Conservation (phyloP, 2,329 filamentous ascomycete species). For the Xylariomycetidae sp. region DNA sequence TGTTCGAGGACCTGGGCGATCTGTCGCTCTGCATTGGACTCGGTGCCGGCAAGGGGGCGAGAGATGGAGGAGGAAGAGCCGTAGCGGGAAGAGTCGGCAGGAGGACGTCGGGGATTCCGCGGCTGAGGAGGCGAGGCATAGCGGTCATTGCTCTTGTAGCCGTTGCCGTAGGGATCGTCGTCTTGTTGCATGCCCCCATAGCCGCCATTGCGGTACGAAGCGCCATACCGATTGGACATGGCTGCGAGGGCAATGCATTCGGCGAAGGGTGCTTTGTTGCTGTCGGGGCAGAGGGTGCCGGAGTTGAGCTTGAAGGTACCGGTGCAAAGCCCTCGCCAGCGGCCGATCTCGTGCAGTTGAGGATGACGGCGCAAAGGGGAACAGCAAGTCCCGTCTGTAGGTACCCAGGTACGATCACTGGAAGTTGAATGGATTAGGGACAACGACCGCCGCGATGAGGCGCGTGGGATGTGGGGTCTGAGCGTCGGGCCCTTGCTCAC, state of each 20-base stretch:
- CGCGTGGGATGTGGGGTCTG: no score
- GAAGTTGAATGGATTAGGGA: no score
- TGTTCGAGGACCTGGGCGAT: slow-evolving; percentile 65
- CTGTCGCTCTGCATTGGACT: slow-evolving; percentile 48
- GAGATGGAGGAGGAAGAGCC: slow-evolving; percentile 19
- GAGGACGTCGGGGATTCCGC: slow-evolving; percentile 24
- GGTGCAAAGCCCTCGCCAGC: no score
- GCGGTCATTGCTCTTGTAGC: slow-evolving; percentile 37
- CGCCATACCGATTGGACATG: slow-evolving; percentile 49
- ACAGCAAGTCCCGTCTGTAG: no score
- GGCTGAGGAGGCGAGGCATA: slow-evolving; percentile 29
- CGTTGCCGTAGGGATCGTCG: slow-evolving; percentile 44
- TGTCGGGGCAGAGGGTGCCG: no score
- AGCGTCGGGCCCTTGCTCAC: no score
- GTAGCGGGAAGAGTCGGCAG: slow-evolving; percentile 23
- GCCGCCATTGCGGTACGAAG: slow-evolving; percentile 39
- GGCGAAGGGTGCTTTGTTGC: no score
- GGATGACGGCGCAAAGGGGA: no score
- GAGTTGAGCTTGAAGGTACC: no score
- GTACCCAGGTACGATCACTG: no score
- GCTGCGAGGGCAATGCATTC: slow-evolving; percentile 24
- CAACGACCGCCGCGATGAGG: no score
- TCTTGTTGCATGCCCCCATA: slow-evolving; percentile 36
- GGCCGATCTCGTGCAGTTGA: no score
- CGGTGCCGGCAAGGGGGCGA: slow-evolving; percentile 18